A percentile compares a stretch with the other conserved stretches of the same genome.
These are phyloP conservation scores for Cercophora newfieldiana DNA, from an alignment of 495 filamentous ascomycete species.

Conservation along the genomic window DNA sequence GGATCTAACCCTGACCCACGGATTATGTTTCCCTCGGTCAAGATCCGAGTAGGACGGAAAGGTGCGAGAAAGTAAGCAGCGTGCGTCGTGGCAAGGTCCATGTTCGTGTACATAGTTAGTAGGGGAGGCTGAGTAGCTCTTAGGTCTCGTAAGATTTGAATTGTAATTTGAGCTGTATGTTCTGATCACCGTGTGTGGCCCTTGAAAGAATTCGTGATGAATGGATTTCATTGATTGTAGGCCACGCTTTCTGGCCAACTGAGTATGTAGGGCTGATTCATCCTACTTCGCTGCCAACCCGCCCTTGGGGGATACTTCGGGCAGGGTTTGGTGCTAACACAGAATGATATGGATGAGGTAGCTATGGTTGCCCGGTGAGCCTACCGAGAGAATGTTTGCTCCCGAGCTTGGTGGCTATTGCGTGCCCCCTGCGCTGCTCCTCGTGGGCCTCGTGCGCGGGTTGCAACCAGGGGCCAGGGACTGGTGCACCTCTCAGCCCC, in stretches of 20 bases:
- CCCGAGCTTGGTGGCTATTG: background rate
- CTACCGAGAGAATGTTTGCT: background rate
- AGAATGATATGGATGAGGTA: too few species aligned
- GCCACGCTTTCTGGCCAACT: background rate
- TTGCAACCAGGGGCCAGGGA: background rate
- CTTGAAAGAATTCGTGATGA: background rate
- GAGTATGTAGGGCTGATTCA: background rate
- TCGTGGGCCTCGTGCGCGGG: background rate
- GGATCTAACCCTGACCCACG: too few species aligned
- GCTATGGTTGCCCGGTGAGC: background rate
- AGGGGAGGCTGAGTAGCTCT: background rate
- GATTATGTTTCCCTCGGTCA: background rate
- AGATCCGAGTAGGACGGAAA: background rate
- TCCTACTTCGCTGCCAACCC: background rate
- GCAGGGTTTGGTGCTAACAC: too few species aligned
- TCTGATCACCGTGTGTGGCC: background rate
- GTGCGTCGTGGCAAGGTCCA: background rate
- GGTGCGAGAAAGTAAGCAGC: background rate
- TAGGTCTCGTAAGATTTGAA: background rate
- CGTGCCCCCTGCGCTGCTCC: too few species aligned
- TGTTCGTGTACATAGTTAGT: background rate
- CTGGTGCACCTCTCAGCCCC: background rate
- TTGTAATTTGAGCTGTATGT: background rate
- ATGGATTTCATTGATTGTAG: background rate
- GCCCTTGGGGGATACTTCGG: too few species aligned